Evolutionary conservation across 2,329 filamentous ascomycete genomes (phyloP).

Genomic region (Cryphonectria parasitica): DNA sequence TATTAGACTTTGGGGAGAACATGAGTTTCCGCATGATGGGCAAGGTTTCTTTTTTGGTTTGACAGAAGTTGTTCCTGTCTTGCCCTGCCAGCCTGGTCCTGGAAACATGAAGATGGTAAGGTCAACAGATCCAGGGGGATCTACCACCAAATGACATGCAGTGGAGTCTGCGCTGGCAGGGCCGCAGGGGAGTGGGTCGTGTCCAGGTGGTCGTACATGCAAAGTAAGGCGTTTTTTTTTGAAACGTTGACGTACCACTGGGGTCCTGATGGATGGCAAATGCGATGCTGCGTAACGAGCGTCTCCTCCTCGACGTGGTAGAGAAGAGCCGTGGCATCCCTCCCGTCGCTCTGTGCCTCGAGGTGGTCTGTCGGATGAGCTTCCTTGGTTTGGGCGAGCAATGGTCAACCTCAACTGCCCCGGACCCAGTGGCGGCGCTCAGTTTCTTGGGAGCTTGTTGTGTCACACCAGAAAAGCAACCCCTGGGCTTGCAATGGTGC

Average conservation of each 20-base stretch:
- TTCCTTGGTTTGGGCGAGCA: background rate
- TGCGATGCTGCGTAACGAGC: slow-evolving; percentile 31
- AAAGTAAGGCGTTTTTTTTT: slow-evolving; percentile 22
- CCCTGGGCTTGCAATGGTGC: background rate
- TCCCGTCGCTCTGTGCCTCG: background rate
- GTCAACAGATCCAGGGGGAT: slow-evolving; percentile 32
- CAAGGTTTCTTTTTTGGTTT: slow-evolving; percentile 8
- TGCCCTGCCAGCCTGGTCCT: slow-evolving; percentile 25
- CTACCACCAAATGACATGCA: slow-evolving; percentile 28
- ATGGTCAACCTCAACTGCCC: background rate
- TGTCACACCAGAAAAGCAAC: background rate
- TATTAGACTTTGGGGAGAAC: slow-evolving; percentile 29
- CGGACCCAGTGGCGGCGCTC: background rate
- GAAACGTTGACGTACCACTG: slow-evolving; percentile 35
- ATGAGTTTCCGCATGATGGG: slow-evolving; percentile 30
- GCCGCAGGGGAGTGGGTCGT: slow-evolving; percentile 20
- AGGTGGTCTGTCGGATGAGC: background rate
- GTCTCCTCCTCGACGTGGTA: slow-evolving; percentile 26
- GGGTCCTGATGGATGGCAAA: slow-evolving; percentile 37
- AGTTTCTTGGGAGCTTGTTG: background rate
- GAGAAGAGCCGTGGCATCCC: slow-evolving; percentile 29
- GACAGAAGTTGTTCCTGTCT: slow-evolving; percentile 24
- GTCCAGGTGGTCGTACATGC: slow-evolving; percentile 28
- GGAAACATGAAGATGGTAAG: slow-evolving; percentile 20
- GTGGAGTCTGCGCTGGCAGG: slow-evolving; percentile 26